Conservation (phyloP, 2,329 filamentous ascomycete species). For the Leptographium lundbergii region DNA sequence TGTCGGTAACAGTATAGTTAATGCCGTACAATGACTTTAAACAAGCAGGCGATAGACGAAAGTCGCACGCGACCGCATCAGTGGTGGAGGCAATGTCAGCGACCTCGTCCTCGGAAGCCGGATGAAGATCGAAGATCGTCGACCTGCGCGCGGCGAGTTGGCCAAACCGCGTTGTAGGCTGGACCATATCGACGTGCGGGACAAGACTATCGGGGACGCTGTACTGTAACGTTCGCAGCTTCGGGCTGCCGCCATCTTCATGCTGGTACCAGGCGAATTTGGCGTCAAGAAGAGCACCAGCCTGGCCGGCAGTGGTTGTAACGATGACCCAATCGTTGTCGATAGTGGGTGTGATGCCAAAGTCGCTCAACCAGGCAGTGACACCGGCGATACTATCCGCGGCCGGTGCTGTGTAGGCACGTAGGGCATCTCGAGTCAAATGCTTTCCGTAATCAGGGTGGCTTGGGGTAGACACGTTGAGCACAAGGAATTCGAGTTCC, state of each 20-base stretch:
- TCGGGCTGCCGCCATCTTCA: slow-evolving; percentile 24
- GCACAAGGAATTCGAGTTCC: slow-evolving; percentile 43
- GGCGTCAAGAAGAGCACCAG: slow-evolving; percentile 43
- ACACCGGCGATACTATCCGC: slow-evolving; percentile 34
- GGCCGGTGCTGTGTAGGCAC: slow-evolving; percentile 37
- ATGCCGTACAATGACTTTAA: slow-evolving; percentile 36
- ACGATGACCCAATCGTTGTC: slow-evolving; percentile 52
- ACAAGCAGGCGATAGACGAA: slow-evolving; percentile 32
- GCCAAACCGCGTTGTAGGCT: slow-evolving; percentile 53
- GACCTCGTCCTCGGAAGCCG: slow-evolving; percentile 12
- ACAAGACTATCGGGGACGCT: slow-evolving; percentile 45
- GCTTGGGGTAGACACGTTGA: slow-evolving; percentile 49
- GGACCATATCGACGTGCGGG: slow-evolving; percentile 45
- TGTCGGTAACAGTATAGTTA: slow-evolving; percentile 21
- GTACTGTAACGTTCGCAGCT: slow-evolving; percentile 42
- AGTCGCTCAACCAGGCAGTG: slow-evolving; percentile 39
- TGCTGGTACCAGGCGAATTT: slow-evolving; percentile 44
- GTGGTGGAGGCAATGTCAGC: slow-evolving; percentile 9
- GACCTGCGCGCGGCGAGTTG: slow-evolving; percentile 29
- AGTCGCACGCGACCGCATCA: slow-evolving; percentile 20
- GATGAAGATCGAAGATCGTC: slow-evolving; percentile 24
- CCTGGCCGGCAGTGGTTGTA: slow-evolving; percentile 34
- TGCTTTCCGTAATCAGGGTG: slow-evolving; percentile 48
- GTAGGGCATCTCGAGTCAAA: slow-evolving; percentile 46
- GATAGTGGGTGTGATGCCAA: slow-evolving; percentile 33